phyloP scores from a whole-genome alignment of 202 grass and related monocot genomes.

The Digitaria exilis region DNA sequence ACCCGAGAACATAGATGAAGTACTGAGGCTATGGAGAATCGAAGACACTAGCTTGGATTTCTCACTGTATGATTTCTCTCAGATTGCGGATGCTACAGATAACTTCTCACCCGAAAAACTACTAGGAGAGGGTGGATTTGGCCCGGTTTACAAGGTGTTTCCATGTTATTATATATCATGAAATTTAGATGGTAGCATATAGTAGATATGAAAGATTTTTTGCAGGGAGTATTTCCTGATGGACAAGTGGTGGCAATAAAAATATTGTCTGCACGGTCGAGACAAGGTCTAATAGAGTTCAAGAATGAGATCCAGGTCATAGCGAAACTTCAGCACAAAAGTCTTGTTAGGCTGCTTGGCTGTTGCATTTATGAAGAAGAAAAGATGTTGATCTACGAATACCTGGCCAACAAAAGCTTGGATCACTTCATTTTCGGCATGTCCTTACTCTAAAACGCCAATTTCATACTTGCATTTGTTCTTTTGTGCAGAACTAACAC shows the following conservation, averaged over 20 bases:
- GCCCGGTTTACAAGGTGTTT: conserved; percentile 56
- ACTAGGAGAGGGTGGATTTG: conserved; percentile 59
- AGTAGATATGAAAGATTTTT: conserved; percentile 4
- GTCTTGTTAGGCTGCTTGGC: conserved; percentile 60
- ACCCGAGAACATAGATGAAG: conserved; percentile 30
- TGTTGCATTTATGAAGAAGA: conserved; percentile 56
- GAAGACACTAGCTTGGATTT: conserved; percentile 44
- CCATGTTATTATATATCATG: background rate
- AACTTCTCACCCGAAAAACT: conserved; percentile 43
- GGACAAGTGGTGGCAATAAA: conserved; percentile 60
- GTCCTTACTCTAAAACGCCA: background rate
- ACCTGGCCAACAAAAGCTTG: conserved; percentile 66
- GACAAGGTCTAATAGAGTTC: conserved; percentile 62
- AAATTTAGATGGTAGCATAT: background rate
- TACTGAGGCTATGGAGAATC: conserved; percentile 33
- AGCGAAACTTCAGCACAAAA: conserved; percentile 68
- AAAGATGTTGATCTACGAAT: conserved; percentile 68
- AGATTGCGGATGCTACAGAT: conserved; percentile 46
- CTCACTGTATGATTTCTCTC: conserved; percentile 44
- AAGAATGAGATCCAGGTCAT: conserved; percentile 67
- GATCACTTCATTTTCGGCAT: conserved; percentile 62
- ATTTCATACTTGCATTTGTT: conserved; percentile 17
- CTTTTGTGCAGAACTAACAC: background rate
- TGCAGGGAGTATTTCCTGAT: conserved; percentile 56
- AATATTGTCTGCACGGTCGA: conserved; percentile 44